Conservation (phyloP, 768 basidiomycete genomes). For the Russula compacta region DNA sequence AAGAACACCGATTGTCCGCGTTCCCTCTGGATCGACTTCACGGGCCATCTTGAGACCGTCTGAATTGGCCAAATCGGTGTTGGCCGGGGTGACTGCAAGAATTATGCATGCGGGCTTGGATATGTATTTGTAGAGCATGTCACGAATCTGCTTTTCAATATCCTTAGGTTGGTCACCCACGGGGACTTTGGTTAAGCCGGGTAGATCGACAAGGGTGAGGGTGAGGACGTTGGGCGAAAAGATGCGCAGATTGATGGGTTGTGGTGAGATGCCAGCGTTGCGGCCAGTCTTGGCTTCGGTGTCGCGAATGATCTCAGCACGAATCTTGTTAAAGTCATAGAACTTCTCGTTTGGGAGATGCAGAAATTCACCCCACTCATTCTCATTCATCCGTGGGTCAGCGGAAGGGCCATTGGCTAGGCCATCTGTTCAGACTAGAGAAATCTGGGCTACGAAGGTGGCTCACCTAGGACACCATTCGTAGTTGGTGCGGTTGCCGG, state of each 20-base stretch:
- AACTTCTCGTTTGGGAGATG: constrained; percentile 96
- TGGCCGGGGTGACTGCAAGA: constrained; percentile 92
- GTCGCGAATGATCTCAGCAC: constrained; percentile 92
- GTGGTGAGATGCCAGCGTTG: constrained; percentile 96
- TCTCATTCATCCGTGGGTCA: constrained; percentile 75
- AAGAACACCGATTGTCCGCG: constrained; percentile 93
- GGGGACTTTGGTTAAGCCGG: constrained; percentile 91
- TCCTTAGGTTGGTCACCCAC: constrained; percentile 95
- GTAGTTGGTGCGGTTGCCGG: constrained; percentile 40
- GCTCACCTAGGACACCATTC: constrained; percentile 34
- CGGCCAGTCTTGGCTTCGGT: constrained; percentile 98
- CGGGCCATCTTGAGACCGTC: constrained; percentile 94
- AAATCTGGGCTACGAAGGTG: background rate
- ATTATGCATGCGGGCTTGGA: constrained; percentile 93
- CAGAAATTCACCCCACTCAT: constrained; percentile 99
- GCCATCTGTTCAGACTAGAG: background rate
- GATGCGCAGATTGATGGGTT: constrained; percentile 95
- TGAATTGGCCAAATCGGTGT: constrained; percentile 96
- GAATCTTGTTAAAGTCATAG: constrained; percentile 94
- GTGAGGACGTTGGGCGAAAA: constrained; percentile 97
- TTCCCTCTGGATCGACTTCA: constrained; percentile 95
- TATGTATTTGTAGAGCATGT: constrained; percentile 95
- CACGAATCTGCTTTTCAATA: constrained; percentile 94
- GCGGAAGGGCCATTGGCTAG: constrained; percentile 33
- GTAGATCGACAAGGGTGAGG: constrained; percentile 93